Conservation (phyloP, 257 asterid species). For the Leonotis leonurus region DNA sequence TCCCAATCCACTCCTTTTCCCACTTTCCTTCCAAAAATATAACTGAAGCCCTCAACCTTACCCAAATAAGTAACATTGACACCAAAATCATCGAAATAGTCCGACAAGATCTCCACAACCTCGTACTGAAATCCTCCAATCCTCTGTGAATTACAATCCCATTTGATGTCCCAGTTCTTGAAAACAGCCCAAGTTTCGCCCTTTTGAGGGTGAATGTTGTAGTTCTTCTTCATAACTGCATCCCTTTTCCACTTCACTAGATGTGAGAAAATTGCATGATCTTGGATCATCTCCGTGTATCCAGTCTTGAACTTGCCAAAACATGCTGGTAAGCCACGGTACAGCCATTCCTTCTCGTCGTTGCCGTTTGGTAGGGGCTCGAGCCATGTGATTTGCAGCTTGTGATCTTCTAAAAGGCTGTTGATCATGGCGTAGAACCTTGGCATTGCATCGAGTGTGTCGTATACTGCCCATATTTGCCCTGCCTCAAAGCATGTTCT, state of each 20-base stretch:
- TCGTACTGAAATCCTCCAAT: slow-evolving; percentile 26
- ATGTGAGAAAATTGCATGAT: slow-evolving; percentile 51
- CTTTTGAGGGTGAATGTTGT: slow-evolving; percentile 35
- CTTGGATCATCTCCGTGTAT: slow-evolving; percentile 23
- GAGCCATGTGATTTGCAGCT: slow-evolving; percentile 48
- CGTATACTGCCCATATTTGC: slow-evolving; percentile 68
- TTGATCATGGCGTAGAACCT: slow-evolving; percentile 49
- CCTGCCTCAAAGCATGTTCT: slow-evolving; percentile 31
- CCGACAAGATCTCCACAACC: slow-evolving; percentile 48
- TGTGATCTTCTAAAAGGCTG: slow-evolving; percentile 20
- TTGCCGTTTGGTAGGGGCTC: slow-evolving; percentile 39
- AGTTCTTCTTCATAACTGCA: neutral
- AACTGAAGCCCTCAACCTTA: slow-evolving; percentile 35
- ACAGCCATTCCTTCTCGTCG: slow-evolving; percentile 38
- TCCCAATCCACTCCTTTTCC: slow-evolving; percentile 16
- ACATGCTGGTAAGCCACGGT: slow-evolving; percentile 44
- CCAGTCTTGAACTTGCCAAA: slow-evolving; percentile 50
- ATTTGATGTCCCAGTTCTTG: slow-evolving; percentile 42
- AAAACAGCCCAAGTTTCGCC: slow-evolving; percentile 75
- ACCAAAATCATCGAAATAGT: slow-evolving; percentile 30
- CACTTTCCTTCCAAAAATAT: slow-evolving; percentile 25
- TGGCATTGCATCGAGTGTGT: slow-evolving; percentile 59
- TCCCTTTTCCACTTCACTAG: slow-evolving; percentile 27
- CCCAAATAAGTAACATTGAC: slow-evolving; percentile 34
- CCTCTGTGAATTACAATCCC: no score